Evolutionary conservation across 192 early-diverging fungal genomes (phyloP).

Genomic region (Obelidium mucronatum): DNA sequence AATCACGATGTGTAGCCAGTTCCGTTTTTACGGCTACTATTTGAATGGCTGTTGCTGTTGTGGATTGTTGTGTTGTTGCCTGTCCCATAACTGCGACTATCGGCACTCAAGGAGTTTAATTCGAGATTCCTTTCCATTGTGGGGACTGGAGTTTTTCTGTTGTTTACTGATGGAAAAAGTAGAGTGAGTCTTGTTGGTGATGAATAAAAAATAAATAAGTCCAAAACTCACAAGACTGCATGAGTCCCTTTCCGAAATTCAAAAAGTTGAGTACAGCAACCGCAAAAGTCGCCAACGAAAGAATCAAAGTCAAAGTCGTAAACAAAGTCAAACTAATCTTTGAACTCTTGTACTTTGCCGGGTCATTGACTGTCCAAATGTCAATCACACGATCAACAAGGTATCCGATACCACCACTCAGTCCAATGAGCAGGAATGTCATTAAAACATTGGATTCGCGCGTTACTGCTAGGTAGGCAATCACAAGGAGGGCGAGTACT

Average conservation of each 20-base stretch:
- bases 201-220: neutral
- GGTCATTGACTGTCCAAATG: conserved; percentile 56
- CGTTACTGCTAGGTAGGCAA: conserved; percentile 69
- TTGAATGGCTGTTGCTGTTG: too few relatives aligned
- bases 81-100: neutral
- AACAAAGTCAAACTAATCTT: conserved; percentile 75
- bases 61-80: neutral
- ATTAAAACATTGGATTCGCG: conserved; percentile 70
- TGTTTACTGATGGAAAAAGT: neutral
- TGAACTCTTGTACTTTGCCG: conserved; percentile 54
- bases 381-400: conserved; percentile 72
- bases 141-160: neutral
- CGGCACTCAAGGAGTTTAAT: neutral
- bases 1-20: too few relatives aligned
- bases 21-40: too few relatives aligned
- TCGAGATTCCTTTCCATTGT: neutral
- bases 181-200: neutral
- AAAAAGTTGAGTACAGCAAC: conserved; percentile 64
- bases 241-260: conserved; percentile 74
- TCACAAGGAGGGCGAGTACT: conserved; percentile 64
- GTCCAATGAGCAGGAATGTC: conserved; percentile 63
- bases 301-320: conserved; percentile 56
- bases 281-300: conserved; percentile 59
- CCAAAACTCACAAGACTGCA: conserved; percentile 60
- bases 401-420: conserved; percentile 71